phyloP scores from a whole-genome alignment of 1,139 yeast species.

The Geotrichum aggregatum region DNA sequence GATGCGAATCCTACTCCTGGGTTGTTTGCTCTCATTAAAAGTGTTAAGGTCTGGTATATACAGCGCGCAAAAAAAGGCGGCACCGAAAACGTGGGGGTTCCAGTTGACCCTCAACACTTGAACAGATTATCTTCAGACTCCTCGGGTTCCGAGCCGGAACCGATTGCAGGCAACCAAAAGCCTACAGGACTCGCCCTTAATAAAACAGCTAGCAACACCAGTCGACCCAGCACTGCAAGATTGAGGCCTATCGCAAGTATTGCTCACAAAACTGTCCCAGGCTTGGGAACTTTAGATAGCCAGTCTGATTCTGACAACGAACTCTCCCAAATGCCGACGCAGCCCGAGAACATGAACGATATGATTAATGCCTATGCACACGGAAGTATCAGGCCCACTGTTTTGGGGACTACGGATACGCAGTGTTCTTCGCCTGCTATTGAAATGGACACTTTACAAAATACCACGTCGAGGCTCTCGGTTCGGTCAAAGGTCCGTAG shows the following conservation, averaged over 20 bases:
- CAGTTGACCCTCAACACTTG: not conserved
- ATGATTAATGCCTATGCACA: conserved; percentile 15
- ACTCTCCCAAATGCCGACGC: not conserved
- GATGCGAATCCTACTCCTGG: conserved; percentile 4
- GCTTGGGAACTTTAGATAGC: conserved; percentile 12
- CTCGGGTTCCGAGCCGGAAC: not conserved
- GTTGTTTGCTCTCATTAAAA: not conserved
- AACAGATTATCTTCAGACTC: not conserved
- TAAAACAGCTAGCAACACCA: not conserved
- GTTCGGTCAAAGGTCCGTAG: not conserved
- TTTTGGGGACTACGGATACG: not conserved
- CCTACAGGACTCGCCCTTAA: not conserved
- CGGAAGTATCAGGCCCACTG: not conserved
- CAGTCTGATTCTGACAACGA: not conserved
- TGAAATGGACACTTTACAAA: not conserved
- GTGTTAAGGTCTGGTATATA: not conserved
- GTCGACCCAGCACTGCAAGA: not conserved
- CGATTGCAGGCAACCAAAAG: not conserved
- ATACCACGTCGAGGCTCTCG: not conserved
- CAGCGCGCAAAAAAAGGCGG: not conserved
- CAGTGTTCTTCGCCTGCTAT: not conserved
- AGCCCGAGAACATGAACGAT: conserved; percentile 13
- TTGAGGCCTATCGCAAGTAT: not conserved
- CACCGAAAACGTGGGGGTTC: not conserved
- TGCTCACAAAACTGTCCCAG: conserved; percentile 14